These are phyloP conservation scores for Blastobotrys illinoisensis DNA, from an alignment of 1,139 yeast genomes.

Conservation along the genomic window DNA sequence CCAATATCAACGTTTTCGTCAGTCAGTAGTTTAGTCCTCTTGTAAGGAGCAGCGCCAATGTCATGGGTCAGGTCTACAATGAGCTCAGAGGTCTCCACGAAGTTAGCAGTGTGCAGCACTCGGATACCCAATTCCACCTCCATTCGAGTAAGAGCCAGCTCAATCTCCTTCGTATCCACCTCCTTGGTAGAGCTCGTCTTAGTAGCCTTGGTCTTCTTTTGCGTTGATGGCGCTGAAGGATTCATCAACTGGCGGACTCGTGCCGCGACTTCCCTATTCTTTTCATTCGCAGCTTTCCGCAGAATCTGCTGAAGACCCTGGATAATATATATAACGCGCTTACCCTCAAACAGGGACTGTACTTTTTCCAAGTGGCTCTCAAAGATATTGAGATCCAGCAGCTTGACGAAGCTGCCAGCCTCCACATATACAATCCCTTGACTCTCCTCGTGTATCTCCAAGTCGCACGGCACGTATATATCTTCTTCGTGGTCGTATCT, in stretches of 20 bases:
- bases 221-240: neutral
- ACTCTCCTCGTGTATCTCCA: constrained; percentile 12
- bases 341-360: constrained; percentile 5
- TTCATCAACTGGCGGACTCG: constrained; percentile 23
- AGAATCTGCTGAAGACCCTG: constrained; percentile 20
- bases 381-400: constrained; percentile 2
- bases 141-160: constrained; percentile 8
- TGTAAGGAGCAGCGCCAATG: constrained; percentile 21
- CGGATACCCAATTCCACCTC: constrained; percentile 19
- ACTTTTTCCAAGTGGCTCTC: constrained; percentile 14
- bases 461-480: constrained; percentile 17
- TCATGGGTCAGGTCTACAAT: constrained; percentile 21
- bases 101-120: constrained; percentile 19
- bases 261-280: constrained; percentile 17
- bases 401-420: constrained; percentile 10
- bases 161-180: constrained; percentile 1
- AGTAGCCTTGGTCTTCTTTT: neutral
- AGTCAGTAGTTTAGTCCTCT: constrained; percentile 14
- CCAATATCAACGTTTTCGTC: constrained; percentile 39
- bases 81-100: constrained; percentile 23
- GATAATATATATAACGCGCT: constrained; percentile 20
- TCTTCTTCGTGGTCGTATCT: constrained; percentile 18
- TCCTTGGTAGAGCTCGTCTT: neutral
- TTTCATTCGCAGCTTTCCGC: constrained; percentile 15
- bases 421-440: constrained; percentile 14